phyloP scores from a whole-genome alignment of 345 rosid species.

The Abelmoschus esculentus region DNA sequence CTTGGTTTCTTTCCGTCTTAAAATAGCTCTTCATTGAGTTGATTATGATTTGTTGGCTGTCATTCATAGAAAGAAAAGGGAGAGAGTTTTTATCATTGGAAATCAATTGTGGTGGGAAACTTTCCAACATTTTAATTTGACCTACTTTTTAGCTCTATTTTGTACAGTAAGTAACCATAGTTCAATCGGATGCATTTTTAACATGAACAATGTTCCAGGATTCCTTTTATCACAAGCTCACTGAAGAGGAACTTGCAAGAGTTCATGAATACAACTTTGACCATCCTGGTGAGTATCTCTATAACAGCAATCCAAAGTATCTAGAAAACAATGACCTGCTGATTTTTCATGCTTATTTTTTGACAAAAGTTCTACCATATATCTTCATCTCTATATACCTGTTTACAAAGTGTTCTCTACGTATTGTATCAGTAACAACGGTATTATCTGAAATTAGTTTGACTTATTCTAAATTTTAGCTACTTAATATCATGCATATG shows the following conservation, averaged over 20 bases:
- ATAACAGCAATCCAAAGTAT: not conserved
- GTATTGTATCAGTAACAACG: not conserved
- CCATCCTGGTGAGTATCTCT: constrained; percentile 83
- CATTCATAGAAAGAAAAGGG: not conserved
- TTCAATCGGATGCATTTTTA: constrained; percentile 6
- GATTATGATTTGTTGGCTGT: not conserved
- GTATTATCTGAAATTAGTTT: not conserved
- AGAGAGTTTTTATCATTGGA: not conserved
- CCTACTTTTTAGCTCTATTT: not conserved
- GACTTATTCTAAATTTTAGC: not conserved
- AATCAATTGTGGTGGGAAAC: not conserved
- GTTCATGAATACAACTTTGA: constrained; percentile 98
- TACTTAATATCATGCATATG: not conserved
- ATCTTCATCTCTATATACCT: not conserved
- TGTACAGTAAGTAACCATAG: not conserved
- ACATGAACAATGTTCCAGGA: constrained; percentile 57
- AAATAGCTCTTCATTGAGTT: not conserved
- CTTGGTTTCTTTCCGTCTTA: not conserved
- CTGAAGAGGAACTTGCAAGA: constrained; percentile 71
- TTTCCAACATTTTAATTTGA: not conserved
- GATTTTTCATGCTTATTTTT: not conserved
- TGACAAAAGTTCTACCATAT: not conserved
- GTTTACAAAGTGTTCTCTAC: not conserved
- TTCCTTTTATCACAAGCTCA: constrained; percentile 92
- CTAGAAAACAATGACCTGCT: not conserved